These are phyloP conservation scores for Zalaria obscura DNA, from an alignment of 2,329 filamentous ascomycete genomes.

Conservation along the genomic window DNA sequence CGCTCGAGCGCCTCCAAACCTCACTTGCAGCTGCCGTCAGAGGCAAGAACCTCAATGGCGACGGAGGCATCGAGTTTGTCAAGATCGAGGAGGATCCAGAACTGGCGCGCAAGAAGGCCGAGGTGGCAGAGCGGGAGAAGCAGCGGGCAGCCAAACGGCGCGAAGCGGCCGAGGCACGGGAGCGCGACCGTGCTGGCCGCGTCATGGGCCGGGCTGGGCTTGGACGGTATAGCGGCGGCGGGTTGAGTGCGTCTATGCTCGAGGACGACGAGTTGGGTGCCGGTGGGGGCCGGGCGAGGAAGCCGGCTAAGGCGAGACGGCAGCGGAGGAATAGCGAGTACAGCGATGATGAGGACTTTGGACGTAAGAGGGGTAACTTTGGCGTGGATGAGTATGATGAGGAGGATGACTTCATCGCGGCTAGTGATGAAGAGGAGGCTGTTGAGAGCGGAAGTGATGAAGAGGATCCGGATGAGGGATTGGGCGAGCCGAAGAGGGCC, in stretches of 20 bases:
- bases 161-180: slow-evolving; percentile 52
- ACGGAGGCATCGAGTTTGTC: slow-evolving; percentile 49
- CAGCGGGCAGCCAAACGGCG: slow-evolving; percentile 50
- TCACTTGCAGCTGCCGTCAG: slow-evolving; percentile 51
- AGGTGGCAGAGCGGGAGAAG: slow-evolving; percentile 60
- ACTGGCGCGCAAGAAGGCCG: slow-evolving; percentile 57
- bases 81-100: slow-evolving; percentile 61
- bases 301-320: slow-evolving; percentile 18
- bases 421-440: slow-evolving; percentile 45
- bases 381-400: slow-evolving; percentile 65
- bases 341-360: slow-evolving; percentile 68
- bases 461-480: slow-evolving; percentile 29
- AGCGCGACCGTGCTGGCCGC: slow-evolving; percentile 42
- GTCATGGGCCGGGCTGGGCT: slow-evolving; percentile 34
- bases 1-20: slow-evolving; percentile 52
- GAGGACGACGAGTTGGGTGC: slow-evolving; percentile 44
- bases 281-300: slow-evolving; percentile 13
- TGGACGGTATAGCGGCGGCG: slow-evolving; percentile 31
- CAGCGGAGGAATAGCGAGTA: slow-evolving; percentile 28
- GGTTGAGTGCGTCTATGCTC: slow-evolving; percentile 54
- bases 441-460: slow-evolving; percentile 44
- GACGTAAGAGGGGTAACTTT: slow-evolving; percentile 45
- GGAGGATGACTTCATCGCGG: slow-evolving; percentile 65
- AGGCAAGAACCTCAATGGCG: slow-evolving; percentile 35
- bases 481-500: slow-evolving; percentile 16